These are phyloP conservation scores for Keithomyces neogunnii DNA, from an alignment of 2,329 filamentous ascomycete species.

Conservation along the genomic window DNA sequence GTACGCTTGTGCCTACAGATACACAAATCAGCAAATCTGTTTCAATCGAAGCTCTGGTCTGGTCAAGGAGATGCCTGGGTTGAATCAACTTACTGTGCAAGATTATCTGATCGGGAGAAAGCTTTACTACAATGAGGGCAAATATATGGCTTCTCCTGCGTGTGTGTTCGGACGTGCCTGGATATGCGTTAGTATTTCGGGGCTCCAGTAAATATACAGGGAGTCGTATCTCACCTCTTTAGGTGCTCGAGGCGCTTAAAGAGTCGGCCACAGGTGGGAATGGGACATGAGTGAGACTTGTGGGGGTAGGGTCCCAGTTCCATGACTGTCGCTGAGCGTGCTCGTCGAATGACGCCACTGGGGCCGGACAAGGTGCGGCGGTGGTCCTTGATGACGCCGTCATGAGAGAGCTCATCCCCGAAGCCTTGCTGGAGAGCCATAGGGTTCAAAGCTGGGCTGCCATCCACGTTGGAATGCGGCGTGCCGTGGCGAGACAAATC, in stretches of 20 bases:
- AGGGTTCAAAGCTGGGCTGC: slow-evolving; percentile 66
- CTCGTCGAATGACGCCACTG: slow-evolving; percentile 74
- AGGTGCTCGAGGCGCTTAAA: slow-evolving; percentile 99
- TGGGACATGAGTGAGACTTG: slow-evolving; percentile 98
- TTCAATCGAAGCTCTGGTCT: not conserved
- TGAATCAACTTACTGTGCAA: slow-evolving; percentile 73
- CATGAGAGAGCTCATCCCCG: slow-evolving; percentile 53
- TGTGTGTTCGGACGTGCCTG: slow-evolving; percentile 98
- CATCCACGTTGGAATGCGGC: slow-evolving; percentile 77
- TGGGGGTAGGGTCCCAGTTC: slow-evolving; percentile 93
- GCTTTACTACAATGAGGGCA: slow-evolving; percentile 98
- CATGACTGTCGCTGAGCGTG: slow-evolving; percentile 91
- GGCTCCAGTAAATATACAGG: not conserved
- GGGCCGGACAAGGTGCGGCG: slow-evolving; percentile 62
- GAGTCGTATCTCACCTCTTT: slow-evolving; percentile 71
- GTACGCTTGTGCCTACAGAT: slow-evolving; percentile 70
- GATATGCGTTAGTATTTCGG: slow-evolving; percentile 7
- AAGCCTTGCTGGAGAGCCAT: slow-evolving; percentile 67
- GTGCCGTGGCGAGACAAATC: slow-evolving; percentile 86
- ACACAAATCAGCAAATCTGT: slow-evolving; percentile 8
- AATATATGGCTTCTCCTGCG: slow-evolving; percentile 96
- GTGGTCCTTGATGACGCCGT: slow-evolving; percentile 37
- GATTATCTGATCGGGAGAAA: slow-evolving; percentile 96
- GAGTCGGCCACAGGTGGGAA: slow-evolving; percentile 89
- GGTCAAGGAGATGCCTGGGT: not conserved